Conservation (phyloP, 441 rosid genomes). For the Manihot esculenta region DNA sequence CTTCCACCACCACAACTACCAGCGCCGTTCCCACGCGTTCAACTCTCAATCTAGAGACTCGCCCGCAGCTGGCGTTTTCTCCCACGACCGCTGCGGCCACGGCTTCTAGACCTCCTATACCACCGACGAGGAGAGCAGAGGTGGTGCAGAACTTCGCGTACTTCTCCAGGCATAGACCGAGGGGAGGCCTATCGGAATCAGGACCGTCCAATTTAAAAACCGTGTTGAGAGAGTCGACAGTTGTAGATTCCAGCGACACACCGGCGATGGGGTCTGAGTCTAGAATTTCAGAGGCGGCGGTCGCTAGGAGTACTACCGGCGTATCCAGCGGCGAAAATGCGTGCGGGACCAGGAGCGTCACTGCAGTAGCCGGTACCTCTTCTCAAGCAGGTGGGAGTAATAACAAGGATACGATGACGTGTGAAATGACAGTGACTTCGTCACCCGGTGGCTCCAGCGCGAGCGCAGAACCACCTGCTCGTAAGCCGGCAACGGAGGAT, state of each 20-base stretch:
- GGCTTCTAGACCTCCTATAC: conserved; percentile 41
- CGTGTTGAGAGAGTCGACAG: conserved; percentile 55
- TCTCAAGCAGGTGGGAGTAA: conserved; percentile 26
- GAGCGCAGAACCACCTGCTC: conserved; percentile 40
- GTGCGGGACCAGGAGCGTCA: conserved; percentile 28
- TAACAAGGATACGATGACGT: conserved; percentile 28
- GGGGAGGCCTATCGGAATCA: conserved; percentile 28
- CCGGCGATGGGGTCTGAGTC: conserved; percentile 35
- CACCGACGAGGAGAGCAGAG: conserved; percentile 46
- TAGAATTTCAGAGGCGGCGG: conserved; percentile 36
- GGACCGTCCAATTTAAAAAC: conserved; percentile 44
- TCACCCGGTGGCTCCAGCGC: conserved; percentile 55
- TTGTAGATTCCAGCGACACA: conserved; percentile 58
- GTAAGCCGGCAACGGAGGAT: conserved; percentile 39
- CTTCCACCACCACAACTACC: conserved; percentile 25
- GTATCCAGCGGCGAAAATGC: conserved; percentile 31
- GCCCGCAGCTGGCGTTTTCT: conserved; percentile 14
- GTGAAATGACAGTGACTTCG: conserved; percentile 50
- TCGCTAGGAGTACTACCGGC: conserved; percentile 22
- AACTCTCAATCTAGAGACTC: conserved; percentile 7
- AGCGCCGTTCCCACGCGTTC: conserved; percentile 22
- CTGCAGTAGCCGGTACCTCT: conserved; percentile 28
- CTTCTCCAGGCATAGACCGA: conserved; percentile 50
- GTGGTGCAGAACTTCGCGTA: conserved; percentile 50
- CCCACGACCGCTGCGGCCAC: conserved; percentile 20